Percentiles rank a stretch among this genome's conserved stretches.
Evolutionary conservation across 805 yeast species (phyloP).

Genomic region (Lachancea kluyveri): DNA sequence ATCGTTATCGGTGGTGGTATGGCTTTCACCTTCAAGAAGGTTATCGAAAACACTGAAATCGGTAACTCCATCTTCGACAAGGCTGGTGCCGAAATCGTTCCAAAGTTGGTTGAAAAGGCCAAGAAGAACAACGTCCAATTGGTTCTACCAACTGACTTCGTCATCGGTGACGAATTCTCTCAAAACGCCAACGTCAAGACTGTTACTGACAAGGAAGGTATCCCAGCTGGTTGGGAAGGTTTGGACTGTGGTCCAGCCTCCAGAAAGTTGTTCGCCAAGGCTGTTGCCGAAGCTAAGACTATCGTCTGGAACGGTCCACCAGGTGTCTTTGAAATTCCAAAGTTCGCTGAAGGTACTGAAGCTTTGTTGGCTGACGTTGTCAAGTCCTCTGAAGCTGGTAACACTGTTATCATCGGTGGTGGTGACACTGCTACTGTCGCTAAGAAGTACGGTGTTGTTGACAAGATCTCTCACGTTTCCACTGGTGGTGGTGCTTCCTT

Average conservation of each 20-base stretch:
- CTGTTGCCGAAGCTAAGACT: slow-evolving; percentile 91
- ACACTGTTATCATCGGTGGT: slow-evolving; percentile 93
- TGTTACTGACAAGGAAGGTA: slow-evolving; percentile 88
- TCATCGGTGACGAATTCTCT: slow-evolving; percentile 90
- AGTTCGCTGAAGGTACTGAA: slow-evolving; percentile 89
- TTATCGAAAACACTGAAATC: slow-evolving; percentile 73
- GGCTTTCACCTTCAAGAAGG: slow-evolving; percentile 99
- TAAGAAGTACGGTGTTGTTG: slow-evolving; percentile 95
- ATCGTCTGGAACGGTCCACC: slow-evolving; percentile 99
- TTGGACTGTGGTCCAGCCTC: slow-evolving; percentile 94
- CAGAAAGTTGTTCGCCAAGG: slow-evolving; percentile 66
- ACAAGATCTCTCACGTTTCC: slow-evolving; percentile 94
- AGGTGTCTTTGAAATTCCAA: slow-evolving; percentile 97
- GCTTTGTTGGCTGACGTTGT: slow-evolving; percentile 84
- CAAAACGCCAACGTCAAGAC: slow-evolving; percentile 81
- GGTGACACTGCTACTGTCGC: slow-evolving; percentile 99
- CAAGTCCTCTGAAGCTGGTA: slow-evolving; percentile 77
- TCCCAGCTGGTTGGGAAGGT: slow-evolving; percentile 93
- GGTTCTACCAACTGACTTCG: slow-evolving; percentile 91
- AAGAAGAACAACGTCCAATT: slow-evolving; percentile 92
- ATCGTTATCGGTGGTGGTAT: slow-evolving; percentile 99
- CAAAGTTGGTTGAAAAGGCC: slow-evolving; percentile 89
- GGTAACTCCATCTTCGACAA: slow-evolving; percentile 91
- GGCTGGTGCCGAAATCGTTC: slow-evolving; percentile 94
- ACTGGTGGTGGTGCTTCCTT: slow-evolving; percentile 99